These are phyloP conservation scores for Melampsora medusae DNA, from an alignment of 1,284 basidiomycete genomes.

Conservation along the genomic window DNA sequence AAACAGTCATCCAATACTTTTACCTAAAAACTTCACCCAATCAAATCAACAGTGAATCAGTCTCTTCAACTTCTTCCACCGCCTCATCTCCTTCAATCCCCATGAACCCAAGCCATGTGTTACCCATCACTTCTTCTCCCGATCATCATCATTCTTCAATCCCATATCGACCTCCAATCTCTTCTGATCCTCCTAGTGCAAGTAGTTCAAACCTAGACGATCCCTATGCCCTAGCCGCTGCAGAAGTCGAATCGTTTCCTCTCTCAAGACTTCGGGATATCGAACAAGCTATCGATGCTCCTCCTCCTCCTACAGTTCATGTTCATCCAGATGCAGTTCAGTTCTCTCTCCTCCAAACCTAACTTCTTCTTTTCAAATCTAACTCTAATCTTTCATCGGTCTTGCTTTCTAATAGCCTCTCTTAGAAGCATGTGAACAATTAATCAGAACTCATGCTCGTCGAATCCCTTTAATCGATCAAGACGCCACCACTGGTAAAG, in stretches of 20 bases:
- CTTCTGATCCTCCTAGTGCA: background rate
- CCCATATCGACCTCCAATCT: conserved; percentile 46
- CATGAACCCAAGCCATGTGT: conserved; percentile 46
- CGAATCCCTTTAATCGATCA: conserved; percentile 88
- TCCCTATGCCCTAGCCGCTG: conserved; percentile 75
- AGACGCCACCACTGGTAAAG: conserved; percentile 88
- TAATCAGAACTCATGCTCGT: conserved; percentile 93
- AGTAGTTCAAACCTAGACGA: conserved; percentile 17
- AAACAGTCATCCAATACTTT: conserved; percentile 96
- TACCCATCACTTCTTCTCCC: conserved; percentile 36
- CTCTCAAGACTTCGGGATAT: conserved; percentile 88
- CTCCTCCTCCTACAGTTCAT: conserved; percentile 81
- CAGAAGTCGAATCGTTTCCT: conserved; percentile 91
- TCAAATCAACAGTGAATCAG: conserved; percentile 2
- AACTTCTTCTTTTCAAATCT: background rate
- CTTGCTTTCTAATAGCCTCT: conserved; percentile 63
- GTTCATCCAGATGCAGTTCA: conserved; percentile 69
- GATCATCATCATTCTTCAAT: conserved; percentile 54
- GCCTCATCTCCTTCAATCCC: conserved; percentile 23
- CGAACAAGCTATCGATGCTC: conserved; percentile 86
- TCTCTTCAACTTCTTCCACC: conserved; percentile 3
- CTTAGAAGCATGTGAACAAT: conserved; percentile 81
- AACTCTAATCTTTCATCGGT: background rate
- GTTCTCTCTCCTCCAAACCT: background rate
- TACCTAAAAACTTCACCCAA: conserved; percentile 70